Conservation (phyloP, 768 basidiomycete genomes). For the Serendipita sp. region DNA sequence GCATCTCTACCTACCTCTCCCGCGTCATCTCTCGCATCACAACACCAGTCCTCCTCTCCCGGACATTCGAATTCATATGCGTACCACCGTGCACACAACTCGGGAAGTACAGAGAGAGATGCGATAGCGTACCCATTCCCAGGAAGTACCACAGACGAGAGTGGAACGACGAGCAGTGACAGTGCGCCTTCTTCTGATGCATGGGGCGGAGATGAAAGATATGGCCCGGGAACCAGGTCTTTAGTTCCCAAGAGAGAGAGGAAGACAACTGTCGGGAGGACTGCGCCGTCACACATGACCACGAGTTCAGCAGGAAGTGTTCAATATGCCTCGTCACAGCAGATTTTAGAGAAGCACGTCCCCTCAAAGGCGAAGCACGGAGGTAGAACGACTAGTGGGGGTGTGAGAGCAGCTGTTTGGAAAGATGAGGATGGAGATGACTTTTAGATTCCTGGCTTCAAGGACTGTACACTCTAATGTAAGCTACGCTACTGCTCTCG, state of each 20-base stretch:
- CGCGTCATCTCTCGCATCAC: background rate
- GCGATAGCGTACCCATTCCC: slow-evolving; percentile 10
- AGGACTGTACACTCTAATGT: no score
- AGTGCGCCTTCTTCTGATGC: slow-evolving; percentile 7
- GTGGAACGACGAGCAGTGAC: slow-evolving; percentile 6
- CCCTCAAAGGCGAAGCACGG: slow-evolving; percentile 57
- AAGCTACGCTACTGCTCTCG: no score
- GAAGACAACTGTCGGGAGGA: slow-evolving; percentile 5
- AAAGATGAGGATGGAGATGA: slow-evolving; percentile 6
- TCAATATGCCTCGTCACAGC: background rate
- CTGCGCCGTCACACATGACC: background rate
- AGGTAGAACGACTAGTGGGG: slow-evolving; percentile 71
- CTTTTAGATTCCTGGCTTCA: background rate
- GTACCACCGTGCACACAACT: slow-evolving; percentile 5
- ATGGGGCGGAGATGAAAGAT: background rate
- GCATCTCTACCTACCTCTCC: background rate
- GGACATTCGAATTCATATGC: background rate
- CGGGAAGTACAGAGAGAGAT: background rate
- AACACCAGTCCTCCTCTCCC: background rate
- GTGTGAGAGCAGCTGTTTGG: slow-evolving; percentile 26
- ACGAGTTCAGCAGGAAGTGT: slow-evolving; percentile 6
- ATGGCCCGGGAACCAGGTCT: slow-evolving; percentile 9
- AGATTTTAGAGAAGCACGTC: slow-evolving; percentile 41
- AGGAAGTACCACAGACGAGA: background rate
- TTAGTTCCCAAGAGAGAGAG: background rate